Percentiles rank a stretch among this genome's conserved stretches.
These are phyloP conservation scores for Aureobasidium namibiae DNA, from an alignment of 2,329 filamentous ascomycete genomes.

Conservation along the genomic window DNA sequence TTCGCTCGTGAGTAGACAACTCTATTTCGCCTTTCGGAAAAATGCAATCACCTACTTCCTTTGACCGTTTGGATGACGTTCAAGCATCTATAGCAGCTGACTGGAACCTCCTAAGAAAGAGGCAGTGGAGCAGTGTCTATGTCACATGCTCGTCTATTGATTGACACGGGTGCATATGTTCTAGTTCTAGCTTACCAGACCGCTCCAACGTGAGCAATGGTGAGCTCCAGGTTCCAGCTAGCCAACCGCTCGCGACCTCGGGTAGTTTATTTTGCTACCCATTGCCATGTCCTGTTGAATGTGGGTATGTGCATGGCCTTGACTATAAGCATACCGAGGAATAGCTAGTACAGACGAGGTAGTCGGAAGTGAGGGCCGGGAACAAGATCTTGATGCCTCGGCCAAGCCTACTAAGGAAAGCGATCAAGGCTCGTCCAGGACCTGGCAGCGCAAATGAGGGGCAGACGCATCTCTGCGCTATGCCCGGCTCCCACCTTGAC, in stretches of 20 bases:
- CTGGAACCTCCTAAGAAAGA: no score
- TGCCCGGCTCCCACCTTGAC: not conserved
- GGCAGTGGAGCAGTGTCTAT: not conserved
- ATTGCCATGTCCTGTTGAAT: not conserved
- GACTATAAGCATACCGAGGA: not conserved
- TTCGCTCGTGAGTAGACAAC: not conserved
- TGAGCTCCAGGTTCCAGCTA: not conserved
- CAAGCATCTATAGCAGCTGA: not conserved
- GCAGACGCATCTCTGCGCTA: not conserved
- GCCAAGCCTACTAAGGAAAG: conserved; percentile 1
- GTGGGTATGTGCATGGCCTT: not conserved
- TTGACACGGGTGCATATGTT: not conserved
- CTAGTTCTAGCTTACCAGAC: not conserved
- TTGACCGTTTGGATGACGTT: no score
- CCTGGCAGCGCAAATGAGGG: not conserved
- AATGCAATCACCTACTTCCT: no score
- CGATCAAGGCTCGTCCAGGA: conserved; percentile 1
- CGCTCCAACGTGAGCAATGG: not conserved
- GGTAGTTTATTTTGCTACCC: not conserved
- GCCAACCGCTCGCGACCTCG: not conserved
- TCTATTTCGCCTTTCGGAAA: not conserved
- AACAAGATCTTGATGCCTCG: conserved; percentile 4
- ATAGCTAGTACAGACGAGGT: no score
- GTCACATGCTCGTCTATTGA: not conserved
- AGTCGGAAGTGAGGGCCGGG: not conserved